A percentile compares a stretch with the other conserved stretches of the same genome.
Evolutionary conservation across 768 basidiomycete genomes (phyloP).

Genomic region (Suillus subalutaceus): DNA sequence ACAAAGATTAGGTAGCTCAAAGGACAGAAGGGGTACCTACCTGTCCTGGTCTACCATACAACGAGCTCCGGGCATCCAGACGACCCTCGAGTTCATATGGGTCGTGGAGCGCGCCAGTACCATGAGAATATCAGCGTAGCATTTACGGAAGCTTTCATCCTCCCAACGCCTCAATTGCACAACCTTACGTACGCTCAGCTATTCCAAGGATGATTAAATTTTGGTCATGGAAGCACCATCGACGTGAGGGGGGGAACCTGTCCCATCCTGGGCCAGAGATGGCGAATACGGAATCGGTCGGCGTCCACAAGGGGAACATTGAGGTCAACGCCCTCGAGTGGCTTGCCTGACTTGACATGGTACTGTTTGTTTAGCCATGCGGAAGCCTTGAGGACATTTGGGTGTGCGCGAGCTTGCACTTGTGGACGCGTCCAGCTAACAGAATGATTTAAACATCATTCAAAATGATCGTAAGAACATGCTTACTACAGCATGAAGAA

Average conservation of each 20-base stretch:
- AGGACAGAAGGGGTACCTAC: conserved; percentile 26
- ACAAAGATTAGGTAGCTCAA: conserved; percentile 1
- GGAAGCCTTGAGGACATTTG: conserved; percentile 60
- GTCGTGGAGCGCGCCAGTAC: conserved; percentile 67
- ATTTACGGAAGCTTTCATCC: conserved; percentile 57
- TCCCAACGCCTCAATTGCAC: conserved; percentile 79
- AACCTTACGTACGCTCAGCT: conserved; percentile 45
- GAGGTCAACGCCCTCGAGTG: conserved; percentile 59
- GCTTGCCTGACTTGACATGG: conserved; percentile 41
- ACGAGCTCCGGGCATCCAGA: conserved; percentile 60
- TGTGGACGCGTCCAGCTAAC: conserved; percentile 55
- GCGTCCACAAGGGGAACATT: conserved; percentile 68
- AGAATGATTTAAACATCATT: neutral
- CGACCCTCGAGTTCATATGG: conserved; percentile 66
- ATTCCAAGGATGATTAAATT: neutral
- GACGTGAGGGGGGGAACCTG: conserved; percentile 55
- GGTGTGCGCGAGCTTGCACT: conserved; percentile 68
- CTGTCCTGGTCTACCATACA: conserved; percentile 63
- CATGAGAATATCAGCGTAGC: conserved; percentile 64
- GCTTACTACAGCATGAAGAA: conserved; percentile 76
- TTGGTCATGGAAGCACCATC: conserved; percentile 45
- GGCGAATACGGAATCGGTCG: conserved; percentile 75
- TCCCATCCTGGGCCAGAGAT: conserved; percentile 63
- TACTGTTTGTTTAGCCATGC: conserved; percentile 69
- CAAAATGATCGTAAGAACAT: neutral